Base-by-base conservation (phyloP, 768 basidiomycete genomes). In the Rossbeevera mucosa region DNA sequence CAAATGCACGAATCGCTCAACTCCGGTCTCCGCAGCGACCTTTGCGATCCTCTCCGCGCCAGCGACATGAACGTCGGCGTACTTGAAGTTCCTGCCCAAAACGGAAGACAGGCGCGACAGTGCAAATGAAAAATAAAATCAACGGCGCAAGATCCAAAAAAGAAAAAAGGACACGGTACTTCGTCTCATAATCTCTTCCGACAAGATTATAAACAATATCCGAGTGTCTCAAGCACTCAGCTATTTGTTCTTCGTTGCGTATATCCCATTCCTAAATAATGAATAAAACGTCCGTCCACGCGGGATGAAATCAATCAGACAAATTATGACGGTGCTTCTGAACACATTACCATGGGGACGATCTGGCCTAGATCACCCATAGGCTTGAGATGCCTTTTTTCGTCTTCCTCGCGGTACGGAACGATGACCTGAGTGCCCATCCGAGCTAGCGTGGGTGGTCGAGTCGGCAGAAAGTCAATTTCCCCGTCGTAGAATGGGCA, bases 321-420 rank as follows among this genome's bases (percentile, higher is more conserved):
- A 60, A 57, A 65, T 65, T 53, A 28, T 6, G 13, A 7, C 20
- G n/a, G 14, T 25, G 13, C 52, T 52, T 55, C 41, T 45, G 13
- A 68, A 11, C n/a, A 20, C 74, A 64, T 59, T 64, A 95, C 94
- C 88, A 98, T 83, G 61, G 90, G 83, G 51, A 97, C 89, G 57
- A 99, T 88, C 75, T 95, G 94, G 7, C 96, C 96, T 50, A 98
- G 76, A 74, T 99, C 96, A 40, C 95, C 96, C 85, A 88, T 94
- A 12, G 89, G 89, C 71, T 86, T 88, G 64, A 99, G 75, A 64
- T 89, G 81, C 54, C 95, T 79, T 62, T 87, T 91, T 66, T 93
- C 88, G 65, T 98, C 93, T 65, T 92, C 90, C 58, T 97, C 93
- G 41, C 96, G 83, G 75, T 95, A 97, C 7, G 95, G 95, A 46